Evolutionary conservation across 2,329 filamentous ascomycete species (phyloP), one percentile per base, ranked within the genome.

Genomic region (Purpureocillium lavendulum): DNA sequence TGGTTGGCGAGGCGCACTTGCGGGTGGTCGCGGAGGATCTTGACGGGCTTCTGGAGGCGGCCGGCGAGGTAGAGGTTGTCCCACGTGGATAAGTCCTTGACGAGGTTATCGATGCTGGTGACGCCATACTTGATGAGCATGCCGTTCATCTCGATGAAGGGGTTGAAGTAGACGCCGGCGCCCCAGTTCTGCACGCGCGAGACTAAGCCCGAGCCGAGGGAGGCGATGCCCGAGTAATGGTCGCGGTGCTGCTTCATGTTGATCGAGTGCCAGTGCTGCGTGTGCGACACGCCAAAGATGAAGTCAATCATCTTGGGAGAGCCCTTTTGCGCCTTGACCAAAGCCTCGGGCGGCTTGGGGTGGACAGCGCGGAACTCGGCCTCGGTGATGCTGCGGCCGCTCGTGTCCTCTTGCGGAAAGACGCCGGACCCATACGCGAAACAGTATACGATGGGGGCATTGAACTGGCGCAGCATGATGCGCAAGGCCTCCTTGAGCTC

Each of bases 81-180:
- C 92, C 92, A 98, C 42, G 88, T 80, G 24, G 80, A 84, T 17
- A 98, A 74, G 58, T 98, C 92, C 32, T 73, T 75, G 52, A 87
- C 89, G 13, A 98, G 70, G 3, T 89, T 96, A 55, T 94, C 82
- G 48, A 97, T 75, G 54, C 94, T 95, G 33, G 96, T 94, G 16
- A 98, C 92, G 15, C 90, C 92, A 54, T 98, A 98, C 65, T 98
- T 98, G 62, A 98, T 92, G 54, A 97, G 73, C 45, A 88, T 94
- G 31, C 92, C 94, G 53, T 97, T 95, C 44, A 97, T 82, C 3
- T 85, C 90, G 36, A 98, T 79, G 58, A 90, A 96, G 0, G 92
- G 89, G 54, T 98, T 95, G 67, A 96, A 98, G 65, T 98, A 98
- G 30, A 96, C 87, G 7, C 92, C 94, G 1, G 92, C 92, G 32